phyloP scores from a whole-genome alignment of 345 rosid species.

The Lumnitzera racemosa region DNA sequence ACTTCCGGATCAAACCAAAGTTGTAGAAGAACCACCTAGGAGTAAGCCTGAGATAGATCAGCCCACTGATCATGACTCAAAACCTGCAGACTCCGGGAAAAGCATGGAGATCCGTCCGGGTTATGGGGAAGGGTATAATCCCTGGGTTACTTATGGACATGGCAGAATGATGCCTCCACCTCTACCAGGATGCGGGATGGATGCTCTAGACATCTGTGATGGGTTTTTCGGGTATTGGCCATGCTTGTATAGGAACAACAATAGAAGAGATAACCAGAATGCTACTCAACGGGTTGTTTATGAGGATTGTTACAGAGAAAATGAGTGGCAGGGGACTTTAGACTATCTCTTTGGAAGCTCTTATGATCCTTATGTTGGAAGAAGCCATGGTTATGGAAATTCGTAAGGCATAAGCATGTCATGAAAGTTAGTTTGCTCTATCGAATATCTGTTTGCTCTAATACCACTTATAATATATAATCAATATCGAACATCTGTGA shows the following conservation, averaged over 20 bases:
- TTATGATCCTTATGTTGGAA: slow-evolving; percentile 33
- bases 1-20: no score
- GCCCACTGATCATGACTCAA: slow-evolving; percentile 1
- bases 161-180: slow-evolving; percentile 29
- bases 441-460: no score
- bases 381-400: slow-evolving; percentile 9
- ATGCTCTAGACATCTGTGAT: slow-evolving; percentile 74
- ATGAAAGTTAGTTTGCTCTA: no score
- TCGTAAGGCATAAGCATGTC: not conserved
- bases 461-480: no score
- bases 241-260: slow-evolving; percentile 31
- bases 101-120: slow-evolving; percentile 5
- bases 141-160: slow-evolving; percentile 9
- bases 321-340: slow-evolving; percentile 48
- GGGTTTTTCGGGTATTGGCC: slow-evolving; percentile 72
- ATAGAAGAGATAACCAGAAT: slow-evolving; percentile 10
- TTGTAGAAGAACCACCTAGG: not conserved
- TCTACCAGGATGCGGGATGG: slow-evolving; percentile 74
- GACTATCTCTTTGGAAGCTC: slow-evolving; percentile 69
- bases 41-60: not conserved
- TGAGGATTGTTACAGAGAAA: slow-evolving; percentile 14
- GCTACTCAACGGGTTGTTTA: slow-evolving; percentile 14
- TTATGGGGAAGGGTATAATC: not conserved
- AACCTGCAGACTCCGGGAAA: no score
- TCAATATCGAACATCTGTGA: no score